Percentiles rank a stretch among this genome's conserved stretches.
phyloP scores from a whole-genome alignment of 345 rosid genomes.

The Salix koriyanagi region DNA sequence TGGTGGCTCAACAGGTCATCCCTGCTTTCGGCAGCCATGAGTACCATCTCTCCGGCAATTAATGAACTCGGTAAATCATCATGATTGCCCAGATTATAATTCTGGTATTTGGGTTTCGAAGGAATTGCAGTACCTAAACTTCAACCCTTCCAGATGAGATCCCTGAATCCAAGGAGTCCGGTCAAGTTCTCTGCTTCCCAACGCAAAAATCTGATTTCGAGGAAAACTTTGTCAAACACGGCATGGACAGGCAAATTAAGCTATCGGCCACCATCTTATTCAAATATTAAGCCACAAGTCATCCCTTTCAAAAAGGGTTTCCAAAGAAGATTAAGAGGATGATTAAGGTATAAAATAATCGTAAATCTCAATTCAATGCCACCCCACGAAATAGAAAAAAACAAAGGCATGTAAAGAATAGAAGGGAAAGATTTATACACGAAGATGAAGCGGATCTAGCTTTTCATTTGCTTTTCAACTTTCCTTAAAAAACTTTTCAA shows the following conservation, averaged over 20 bases:
- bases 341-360: not conserved
- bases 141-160: too few species aligned
- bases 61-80: too few species aligned
- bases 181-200: not conserved
- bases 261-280: not conserved
- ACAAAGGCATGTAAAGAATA: not conserved
- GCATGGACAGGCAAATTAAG: too few species aligned
- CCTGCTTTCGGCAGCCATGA: too few species aligned
- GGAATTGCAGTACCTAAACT: too few species aligned
- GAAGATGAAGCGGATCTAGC: not conserved
- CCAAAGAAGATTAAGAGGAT: not conserved
- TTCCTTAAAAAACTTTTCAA: slow-evolving; percentile 5
- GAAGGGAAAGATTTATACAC: not conserved
- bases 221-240: not conserved
- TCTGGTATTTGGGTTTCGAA: too few species aligned
- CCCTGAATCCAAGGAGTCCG: too few species aligned
- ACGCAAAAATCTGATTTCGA: not conserved
- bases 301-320: not conserved
- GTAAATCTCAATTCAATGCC: not conserved
- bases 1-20: not conserved
- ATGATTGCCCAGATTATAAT: too few species aligned
- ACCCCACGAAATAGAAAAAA: not conserved
- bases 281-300: not conserved
- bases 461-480: slow-evolving; percentile 9
- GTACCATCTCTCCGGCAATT: too few species aligned